These are phyloP conservation scores for Aspergillus brasiliensis DNA, from an alignment of 2,329 filamentous ascomycete genomes.

Conservation along the genomic window DNA sequence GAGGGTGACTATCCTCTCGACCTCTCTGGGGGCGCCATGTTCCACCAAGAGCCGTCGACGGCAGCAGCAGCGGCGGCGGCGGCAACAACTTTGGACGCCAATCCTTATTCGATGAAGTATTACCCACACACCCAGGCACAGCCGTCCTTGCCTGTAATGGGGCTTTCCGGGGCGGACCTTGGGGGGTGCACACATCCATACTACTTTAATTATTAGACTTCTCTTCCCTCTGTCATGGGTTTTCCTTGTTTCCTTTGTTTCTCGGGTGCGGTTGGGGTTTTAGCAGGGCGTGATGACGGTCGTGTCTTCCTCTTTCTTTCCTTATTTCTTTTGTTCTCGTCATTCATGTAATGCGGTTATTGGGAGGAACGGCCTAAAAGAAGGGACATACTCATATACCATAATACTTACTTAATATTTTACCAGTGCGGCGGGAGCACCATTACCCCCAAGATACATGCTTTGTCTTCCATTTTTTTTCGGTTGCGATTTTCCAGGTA, in stretches of 20 bases:
- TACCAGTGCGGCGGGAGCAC: not conserved
- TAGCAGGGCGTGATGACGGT: not conserved
- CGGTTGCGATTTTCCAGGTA: not conserved
- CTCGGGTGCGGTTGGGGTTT: not conserved
- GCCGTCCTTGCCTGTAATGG: slow-evolving; percentile 14
- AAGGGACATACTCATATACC: not conserved
- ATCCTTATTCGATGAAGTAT: slow-evolving; percentile 18
- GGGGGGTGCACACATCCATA: slow-evolving; percentile 27
- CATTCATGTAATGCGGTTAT: not conserved
- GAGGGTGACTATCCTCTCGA: slow-evolving; percentile 10
- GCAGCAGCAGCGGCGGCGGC: not conserved
- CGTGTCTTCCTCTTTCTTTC: not conserved
- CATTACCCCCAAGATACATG: not conserved
- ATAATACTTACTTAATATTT: not conserved
- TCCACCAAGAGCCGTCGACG: slow-evolving; percentile 12
- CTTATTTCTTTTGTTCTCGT: not conserved
- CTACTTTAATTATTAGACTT: slow-evolving; percentile 29
- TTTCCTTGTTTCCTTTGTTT: slow-evolving; percentile 1
- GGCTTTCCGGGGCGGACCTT: slow-evolving; percentile 20
- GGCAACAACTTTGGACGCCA: slow-evolving; percentile 12
- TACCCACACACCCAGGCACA: slow-evolving; percentile 17
- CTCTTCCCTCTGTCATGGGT: not conserved
- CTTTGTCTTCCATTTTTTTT: not conserved
- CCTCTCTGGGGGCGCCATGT: slow-evolving; percentile 6
- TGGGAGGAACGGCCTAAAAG: not conserved